These are phyloP conservation scores for Mycena floridula DNA, from an alignment of 768 basidiomycete species.

Conservation along the genomic window DNA sequence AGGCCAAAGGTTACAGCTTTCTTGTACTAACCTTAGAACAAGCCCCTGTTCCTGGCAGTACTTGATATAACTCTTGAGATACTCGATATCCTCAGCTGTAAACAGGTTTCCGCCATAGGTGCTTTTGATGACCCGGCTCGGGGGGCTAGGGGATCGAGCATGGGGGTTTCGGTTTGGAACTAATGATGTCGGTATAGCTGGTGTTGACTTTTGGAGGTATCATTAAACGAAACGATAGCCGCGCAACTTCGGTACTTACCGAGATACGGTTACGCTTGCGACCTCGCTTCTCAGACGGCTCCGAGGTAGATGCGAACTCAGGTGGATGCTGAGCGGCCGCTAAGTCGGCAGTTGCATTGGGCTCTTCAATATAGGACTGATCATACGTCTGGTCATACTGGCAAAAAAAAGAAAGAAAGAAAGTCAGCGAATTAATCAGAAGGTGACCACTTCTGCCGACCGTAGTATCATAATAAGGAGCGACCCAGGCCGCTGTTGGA, in stretches of 20 bases:
- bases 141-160: constrained; percentile 79
- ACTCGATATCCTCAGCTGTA: constrained; percentile 76
- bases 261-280: constrained; percentile 64
- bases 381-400: constrained; percentile 57
- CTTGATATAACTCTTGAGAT: constrained; percentile 84
- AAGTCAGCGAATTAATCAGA: not conserved
- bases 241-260: constrained; percentile 24
- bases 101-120: constrained; percentile 88
- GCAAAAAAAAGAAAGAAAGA: constrained; percentile 7
- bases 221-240: constrained; percentile 8
- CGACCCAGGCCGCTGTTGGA: constrained; percentile 40
- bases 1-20: not conserved
- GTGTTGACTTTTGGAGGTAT: constrained; percentile 36
- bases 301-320: constrained; percentile 9
- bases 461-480: constrained; percentile 51
- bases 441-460: constrained; percentile 25
- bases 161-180: constrained; percentile 64
- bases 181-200: constrained; percentile 60
- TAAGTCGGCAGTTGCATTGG: constrained; percentile 28
- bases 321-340: constrained; percentile 34
- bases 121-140: constrained; percentile 78
- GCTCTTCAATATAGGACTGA: constrained; percentile 46
- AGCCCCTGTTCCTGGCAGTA: constrained; percentile 86
- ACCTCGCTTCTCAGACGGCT: constrained; percentile 46
- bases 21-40: constrained; percentile 55